Base-by-base conservation (phyloP, 495 filamentous ascomycete species). In the Clavariopsis aquatica region DNA sequence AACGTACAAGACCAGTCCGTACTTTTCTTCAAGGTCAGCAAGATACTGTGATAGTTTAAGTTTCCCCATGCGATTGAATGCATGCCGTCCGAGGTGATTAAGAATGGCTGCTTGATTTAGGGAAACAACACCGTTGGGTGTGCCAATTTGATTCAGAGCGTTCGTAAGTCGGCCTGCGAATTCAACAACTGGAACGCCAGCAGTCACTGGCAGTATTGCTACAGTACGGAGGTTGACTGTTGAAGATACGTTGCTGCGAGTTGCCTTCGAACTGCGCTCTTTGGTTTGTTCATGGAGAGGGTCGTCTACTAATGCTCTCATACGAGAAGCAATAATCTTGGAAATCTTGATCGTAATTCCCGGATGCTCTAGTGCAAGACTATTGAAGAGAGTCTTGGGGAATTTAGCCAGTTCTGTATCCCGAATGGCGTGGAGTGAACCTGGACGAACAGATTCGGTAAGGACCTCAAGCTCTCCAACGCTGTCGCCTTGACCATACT, bases 281-380 rank as follows among this genome's bases (percentile, higher is more conserved):
- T 65, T 73, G 10, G 68, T 68, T 38, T 74, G 66, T 69, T 88
- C 90, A 28, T 83, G 80, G n/a, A 89, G 68, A 22, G 88, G 89
- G 70, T 88, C 88, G 65, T 98, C 92, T 5, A 96, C 84, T 65
- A 97, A 70, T 27, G 91, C 83, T 60, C 93, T 83, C 94, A 98
- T 98, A 10, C 95, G 85, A 41, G 93, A 90, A 0, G 94, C 94
- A 71, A 98, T 97, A 64, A 98, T 92, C 76, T 97, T 98, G 2
- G 95, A 98, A 13, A 98, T 96, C 76, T 97, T 96, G 65, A 98
- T 98, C 0, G 94, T 98, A 73, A 98, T 97, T 19, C 92, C 95
- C 7, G 95, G 93, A 72, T 98, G 95, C 73, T 98, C 95, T 70
- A 93, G 87, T 0, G 95, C 94, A 6, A 98, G 83, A 72, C 93